These are phyloP conservation scores for Russula compacta DNA, from an alignment of 768 basidiomycete species.

Conservation along the genomic window DNA sequence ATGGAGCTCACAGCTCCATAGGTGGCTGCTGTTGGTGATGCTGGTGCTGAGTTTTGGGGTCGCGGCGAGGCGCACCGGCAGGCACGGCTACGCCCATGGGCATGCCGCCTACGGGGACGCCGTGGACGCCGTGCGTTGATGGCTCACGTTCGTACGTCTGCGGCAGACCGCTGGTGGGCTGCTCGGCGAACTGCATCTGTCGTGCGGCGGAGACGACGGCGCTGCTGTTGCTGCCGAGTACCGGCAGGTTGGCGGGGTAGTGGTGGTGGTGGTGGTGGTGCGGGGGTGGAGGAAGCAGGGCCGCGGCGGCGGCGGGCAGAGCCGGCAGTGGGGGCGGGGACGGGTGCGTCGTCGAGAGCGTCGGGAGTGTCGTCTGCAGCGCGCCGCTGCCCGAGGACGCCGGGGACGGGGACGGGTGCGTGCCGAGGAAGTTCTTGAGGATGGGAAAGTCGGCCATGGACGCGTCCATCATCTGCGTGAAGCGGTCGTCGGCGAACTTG, in stretches of 20 bases:
- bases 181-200: not conserved
- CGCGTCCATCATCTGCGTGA: slow-evolving; percentile 51
- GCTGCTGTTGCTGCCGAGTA: not conserved
- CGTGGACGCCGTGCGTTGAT: not conserved
- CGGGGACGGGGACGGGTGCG: slow-evolving; percentile 53
- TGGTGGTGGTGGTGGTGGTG: not conserved
- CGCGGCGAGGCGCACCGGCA: not conserved
- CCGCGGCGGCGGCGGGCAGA: not conserved
- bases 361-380: too few relatives aligned
- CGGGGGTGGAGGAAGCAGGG: not conserved
- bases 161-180: not conserved
- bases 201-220: not conserved
- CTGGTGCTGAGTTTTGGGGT: not conserved
- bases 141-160: slow-evolving; percentile 5
- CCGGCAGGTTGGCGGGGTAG: not conserved
- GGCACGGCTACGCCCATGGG: not conserved
- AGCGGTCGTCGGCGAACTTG: slow-evolving; percentile 47
- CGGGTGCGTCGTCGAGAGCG: slow-evolving; percentile 18
- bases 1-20: not conserved
- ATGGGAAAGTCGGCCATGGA: slow-evolving; percentile 83
- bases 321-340: not conserved
- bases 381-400: too few relatives aligned
- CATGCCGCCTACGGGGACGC: not conserved
- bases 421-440: slow-evolving; percentile 68
- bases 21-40: not conserved